Base-by-base conservation (phyloP, 805 yeast genomes). In the Hanseniaspora meyeri region DNA sequence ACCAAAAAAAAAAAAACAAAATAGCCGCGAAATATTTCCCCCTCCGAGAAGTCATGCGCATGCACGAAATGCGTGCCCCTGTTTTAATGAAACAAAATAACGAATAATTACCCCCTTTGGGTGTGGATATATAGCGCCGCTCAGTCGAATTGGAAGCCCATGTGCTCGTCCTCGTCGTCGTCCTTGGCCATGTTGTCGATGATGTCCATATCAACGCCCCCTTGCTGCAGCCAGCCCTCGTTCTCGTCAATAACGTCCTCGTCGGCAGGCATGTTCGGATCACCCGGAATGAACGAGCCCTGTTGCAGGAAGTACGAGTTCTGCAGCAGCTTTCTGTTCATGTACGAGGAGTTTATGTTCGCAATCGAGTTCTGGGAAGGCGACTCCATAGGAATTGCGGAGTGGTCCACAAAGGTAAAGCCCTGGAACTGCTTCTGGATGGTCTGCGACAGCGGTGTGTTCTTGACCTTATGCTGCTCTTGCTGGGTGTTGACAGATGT, bases 341-440 rank as follows among this genome's bases (percentile, higher is more conserved):
- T 39, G 34, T 51, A 56, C 7, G 54, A 50, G 2, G 58, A 56
- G 32, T 56, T 50, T 29, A 51, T 24, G 38, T 56, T 56, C 3
- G 58, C 50, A 6, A 50, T 10, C 12, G 58, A 56, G 43, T 51
- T 50, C 53, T 68, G 66, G 17, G 68, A 66, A 24, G 64, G 68
- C 50, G 71, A 70, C 63, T 85, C 84, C 69, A 85, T 86, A 64
- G 90, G 95, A 76, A 91, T 82, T 34, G 95, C 80, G 29, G 95
- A 84, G 60, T 87, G 97, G 68, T 90, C 96, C 50, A 91, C 97
- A 69, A 86, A 93, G 0, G 98, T 93, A 69, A 93, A 93, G 0
- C 98, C 98, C 64, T 87, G 88, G 72, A 93, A 93, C 67, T 90
- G 90, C 53, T 93, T 97, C 72, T 93, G 98, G 64, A 91, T 82